Evolutionary conservation across 441 rosid genomes (phyloP).

Genomic region (Kokia cookei): DNA sequence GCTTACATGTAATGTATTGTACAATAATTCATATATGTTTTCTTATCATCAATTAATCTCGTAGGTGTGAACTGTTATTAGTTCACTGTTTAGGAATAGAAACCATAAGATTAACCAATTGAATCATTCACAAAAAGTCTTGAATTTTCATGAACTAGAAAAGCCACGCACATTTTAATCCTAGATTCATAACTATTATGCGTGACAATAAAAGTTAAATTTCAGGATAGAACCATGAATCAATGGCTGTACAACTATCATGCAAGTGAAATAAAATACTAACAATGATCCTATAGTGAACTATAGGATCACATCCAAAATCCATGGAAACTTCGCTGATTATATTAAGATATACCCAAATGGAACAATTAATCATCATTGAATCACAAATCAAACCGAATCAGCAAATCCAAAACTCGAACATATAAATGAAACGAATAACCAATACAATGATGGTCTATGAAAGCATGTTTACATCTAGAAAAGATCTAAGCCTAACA

Average conservation of each 20-base stretch:
- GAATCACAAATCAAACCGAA: not conserved
- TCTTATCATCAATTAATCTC: not conserved
- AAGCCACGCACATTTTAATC: not conserved
- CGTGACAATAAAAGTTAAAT: not conserved
- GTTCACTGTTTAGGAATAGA: not conserved
- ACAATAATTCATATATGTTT: not conserved
- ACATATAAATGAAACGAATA: not conserved
- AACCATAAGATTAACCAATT: not conserved
- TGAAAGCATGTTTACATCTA: not conserved
- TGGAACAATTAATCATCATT: not conserved
- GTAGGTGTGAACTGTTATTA: not conserved
- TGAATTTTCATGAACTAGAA: not conserved
- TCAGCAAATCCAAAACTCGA: not conserved
- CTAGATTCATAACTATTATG: not conserved
- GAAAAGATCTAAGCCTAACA: not conserved
- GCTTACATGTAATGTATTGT: not conserved
- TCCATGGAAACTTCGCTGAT: not conserved
- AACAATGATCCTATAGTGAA: not conserved
- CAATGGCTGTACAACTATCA: not conserved
- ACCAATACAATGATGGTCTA: not conserved
- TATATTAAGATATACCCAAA: not conserved
- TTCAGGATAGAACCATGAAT: not conserved
- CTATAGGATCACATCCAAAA: not conserved
- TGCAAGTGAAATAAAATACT: not conserved
- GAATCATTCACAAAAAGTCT: not conserved